A percentile compares a stretch with the other conserved stretches of the same genome.
These are phyloP conservation scores for Sporisorium scitamineum DNA, from an alignment of 1,284 basidiomycete genomes.

Conservation along the genomic window DNA sequence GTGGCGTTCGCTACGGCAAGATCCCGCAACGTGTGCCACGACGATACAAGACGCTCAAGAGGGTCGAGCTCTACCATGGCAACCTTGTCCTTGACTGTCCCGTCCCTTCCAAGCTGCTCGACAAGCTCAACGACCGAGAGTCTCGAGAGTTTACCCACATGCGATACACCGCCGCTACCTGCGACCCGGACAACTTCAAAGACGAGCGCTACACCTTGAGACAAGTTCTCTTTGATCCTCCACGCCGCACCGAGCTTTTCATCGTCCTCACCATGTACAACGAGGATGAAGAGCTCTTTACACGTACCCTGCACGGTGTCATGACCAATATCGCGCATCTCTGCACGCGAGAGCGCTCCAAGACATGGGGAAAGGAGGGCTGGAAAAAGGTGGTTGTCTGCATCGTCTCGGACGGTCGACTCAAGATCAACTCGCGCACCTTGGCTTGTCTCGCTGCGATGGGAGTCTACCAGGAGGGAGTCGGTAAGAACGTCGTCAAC, in stretches of 20 bases:
- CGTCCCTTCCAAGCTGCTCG: conserved; percentile 59
- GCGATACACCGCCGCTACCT: conserved; percentile 69
- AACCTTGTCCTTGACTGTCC: conserved; percentile 68
- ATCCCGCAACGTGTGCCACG: conserved; percentile 65
- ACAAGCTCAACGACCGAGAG: conserved; percentile 80
- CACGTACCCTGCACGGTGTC: conserved; percentile 66
- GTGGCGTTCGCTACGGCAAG: conserved; percentile 58
- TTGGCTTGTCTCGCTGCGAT: conserved; percentile 86
- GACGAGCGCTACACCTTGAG: conserved; percentile 69
- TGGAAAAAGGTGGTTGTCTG: conserved; percentile 83
- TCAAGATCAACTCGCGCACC: conserved; percentile 90
- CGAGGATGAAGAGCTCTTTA: conserved; percentile 60
- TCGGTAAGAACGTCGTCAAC: conserved; percentile 91
- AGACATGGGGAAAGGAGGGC: conserved; percentile 94
- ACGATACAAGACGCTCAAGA: conserved; percentile 65
- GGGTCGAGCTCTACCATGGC: conserved; percentile 65
- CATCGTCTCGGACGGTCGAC: conserved; percentile 93
- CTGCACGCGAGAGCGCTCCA: conserved; percentile 83
- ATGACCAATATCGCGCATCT: conserved; percentile 73
- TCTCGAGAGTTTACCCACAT: conserved; percentile 86
- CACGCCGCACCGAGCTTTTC: conserved; percentile 65
- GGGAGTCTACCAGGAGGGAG: conserved; percentile 89
- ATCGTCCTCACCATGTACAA: conserved; percentile 68
- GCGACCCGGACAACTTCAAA: conserved; percentile 85
- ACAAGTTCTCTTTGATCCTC: conserved; percentile 64